These are phyloP conservation scores for Melampsora americana DNA, from an alignment of 1,284 basidiomycete genomes.

Conservation along the genomic window DNA sequence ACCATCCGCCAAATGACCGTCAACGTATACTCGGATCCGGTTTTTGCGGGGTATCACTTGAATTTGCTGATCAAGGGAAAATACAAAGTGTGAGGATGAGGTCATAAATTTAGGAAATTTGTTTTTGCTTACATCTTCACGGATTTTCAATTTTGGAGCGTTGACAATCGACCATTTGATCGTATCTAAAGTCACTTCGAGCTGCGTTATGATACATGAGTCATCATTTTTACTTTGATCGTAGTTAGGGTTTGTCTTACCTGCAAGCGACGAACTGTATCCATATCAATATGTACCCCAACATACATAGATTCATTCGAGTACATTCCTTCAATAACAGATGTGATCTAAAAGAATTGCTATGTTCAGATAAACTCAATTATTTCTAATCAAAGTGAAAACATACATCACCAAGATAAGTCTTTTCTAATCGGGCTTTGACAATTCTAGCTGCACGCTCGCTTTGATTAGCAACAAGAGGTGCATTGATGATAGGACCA, in stretches of 20 bases:
- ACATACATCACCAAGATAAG: slow-evolving; percentile 72
- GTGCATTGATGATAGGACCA: slow-evolving; percentile 97
- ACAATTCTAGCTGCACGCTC: slow-evolving; percentile 81
- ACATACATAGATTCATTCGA: slow-evolving; percentile 86
- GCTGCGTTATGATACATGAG: slow-evolving; percentile 47
- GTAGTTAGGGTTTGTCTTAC: background rate
- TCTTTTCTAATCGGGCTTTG: slow-evolving; percentile 94
- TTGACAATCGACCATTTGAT: slow-evolving; percentile 86
- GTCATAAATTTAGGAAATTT: slow-evolving; percentile 60
- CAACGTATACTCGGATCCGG: slow-evolving; percentile 72
- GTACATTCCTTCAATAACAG: slow-evolving; percentile 94
- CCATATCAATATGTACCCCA: slow-evolving; percentile 84
- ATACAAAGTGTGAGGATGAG: background rate
- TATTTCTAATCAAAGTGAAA: background rate
- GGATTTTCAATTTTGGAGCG: slow-evolving; percentile 87
- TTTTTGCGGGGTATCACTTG: slow-evolving; percentile 59
- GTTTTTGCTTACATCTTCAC: slow-evolving; percentile 61
- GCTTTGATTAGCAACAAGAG: slow-evolving; percentile 73
- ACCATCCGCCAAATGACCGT: slow-evolving; percentile 63
- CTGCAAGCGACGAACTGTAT: slow-evolving; percentile 85
- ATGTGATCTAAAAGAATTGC: slow-evolving; percentile 61
- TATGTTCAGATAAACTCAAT: background rate
- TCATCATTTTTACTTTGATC: background rate
- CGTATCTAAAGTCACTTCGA: slow-evolving; percentile 88
- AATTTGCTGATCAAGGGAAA: slow-evolving; percentile 48